Evolutionary conservation across 208 protist species (phyloP).

Genomic region (Kentomonas sorsogonicus): DNA sequence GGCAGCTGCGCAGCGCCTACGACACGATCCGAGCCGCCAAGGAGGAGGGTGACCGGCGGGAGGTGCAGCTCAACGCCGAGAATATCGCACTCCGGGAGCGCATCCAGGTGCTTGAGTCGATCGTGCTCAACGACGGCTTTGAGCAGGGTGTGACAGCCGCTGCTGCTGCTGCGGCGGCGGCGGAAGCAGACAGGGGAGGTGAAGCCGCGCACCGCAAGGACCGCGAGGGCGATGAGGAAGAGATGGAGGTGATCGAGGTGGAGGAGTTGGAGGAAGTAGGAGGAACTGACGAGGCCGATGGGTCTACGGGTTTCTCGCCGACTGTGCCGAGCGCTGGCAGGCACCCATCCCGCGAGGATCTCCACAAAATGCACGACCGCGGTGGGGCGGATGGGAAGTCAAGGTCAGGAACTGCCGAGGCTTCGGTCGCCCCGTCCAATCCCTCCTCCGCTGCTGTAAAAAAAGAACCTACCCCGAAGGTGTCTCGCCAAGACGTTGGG

Average conservation of each 20-base stretch:
- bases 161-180: neutral
- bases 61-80: slow-evolving; percentile 79
- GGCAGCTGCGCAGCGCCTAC: slow-evolving; percentile 71
- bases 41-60: slow-evolving; percentile 33
- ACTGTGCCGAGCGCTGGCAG: no score
- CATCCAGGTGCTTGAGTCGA: slow-evolving; percentile 78
- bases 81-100: slow-evolving; percentile 80
- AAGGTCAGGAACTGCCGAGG: no score
- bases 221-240: slow-evolving; percentile 2
- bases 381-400: no score
- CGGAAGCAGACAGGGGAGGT: slow-evolving; percentile 4
- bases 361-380: no score
- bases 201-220: slow-evolving; percentile 8
- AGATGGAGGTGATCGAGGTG: neutral
- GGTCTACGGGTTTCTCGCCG: no score
- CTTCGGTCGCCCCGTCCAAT: no score
- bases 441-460: no score
- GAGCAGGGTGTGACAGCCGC: slow-evolving; percentile 3
- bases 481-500: no score
- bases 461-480: no score
- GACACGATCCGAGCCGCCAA: slow-evolving; percentile 45
- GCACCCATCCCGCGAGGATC: no score
- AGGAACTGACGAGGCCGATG: neutral
- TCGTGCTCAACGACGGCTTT: slow-evolving; percentile 64
- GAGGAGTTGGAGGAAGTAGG: neutral